Conservation (phyloP, 1,139 yeast species). For the Yamadazyma blattariae region DNA sequence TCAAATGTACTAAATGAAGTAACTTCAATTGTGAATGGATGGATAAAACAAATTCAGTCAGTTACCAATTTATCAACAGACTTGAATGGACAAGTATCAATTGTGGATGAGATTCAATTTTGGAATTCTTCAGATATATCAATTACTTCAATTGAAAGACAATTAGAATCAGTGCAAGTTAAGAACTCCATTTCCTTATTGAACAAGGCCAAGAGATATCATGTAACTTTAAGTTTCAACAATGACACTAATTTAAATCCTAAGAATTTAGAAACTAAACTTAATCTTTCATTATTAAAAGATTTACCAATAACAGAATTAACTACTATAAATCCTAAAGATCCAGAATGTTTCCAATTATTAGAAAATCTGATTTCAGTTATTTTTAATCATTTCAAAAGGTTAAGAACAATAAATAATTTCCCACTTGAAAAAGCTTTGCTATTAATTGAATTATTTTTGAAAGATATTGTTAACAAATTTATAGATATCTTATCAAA, state of each 20-base stretch:
- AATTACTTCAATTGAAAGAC: constrained; percentile 54
- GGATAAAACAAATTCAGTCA: constrained; percentile 67
- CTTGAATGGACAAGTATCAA: constrained; percentile 24
- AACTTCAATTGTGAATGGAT: constrained; percentile 64
- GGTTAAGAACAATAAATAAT: constrained; percentile 46
- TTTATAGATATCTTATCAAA: constrained; percentile 21
- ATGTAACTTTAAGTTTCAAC: constrained; percentile 68
- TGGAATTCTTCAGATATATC: constrained; percentile 78
- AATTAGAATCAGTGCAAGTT: constrained; percentile 54
- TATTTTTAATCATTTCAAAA: constrained; percentile 63
- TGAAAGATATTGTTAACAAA: constrained; percentile 30
- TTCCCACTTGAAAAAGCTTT: constrained; percentile 70
- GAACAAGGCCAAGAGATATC: constrained; percentile 73
- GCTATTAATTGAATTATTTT: constrained; percentile 58
- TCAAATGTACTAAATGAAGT: constrained; percentile 59
- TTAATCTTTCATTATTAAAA: constrained; percentile 60
- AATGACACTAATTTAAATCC: constrained; percentile 71
- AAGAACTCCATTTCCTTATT: constrained; percentile 60
- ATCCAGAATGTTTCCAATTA: constrained; percentile 33
- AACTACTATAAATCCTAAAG: constrained; percentile 38
- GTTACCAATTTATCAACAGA: constrained; percentile 43
- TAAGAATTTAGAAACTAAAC: constrained; percentile 48
- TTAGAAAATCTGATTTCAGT: constrained; percentile 44
- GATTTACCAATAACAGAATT: constrained; percentile 72
- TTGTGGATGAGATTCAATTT: constrained; percentile 67